Evolutionary conservation across 2,329 filamentous ascomycete species (phyloP).

Genomic region (Alternaria angustiovoidea): DNA sequence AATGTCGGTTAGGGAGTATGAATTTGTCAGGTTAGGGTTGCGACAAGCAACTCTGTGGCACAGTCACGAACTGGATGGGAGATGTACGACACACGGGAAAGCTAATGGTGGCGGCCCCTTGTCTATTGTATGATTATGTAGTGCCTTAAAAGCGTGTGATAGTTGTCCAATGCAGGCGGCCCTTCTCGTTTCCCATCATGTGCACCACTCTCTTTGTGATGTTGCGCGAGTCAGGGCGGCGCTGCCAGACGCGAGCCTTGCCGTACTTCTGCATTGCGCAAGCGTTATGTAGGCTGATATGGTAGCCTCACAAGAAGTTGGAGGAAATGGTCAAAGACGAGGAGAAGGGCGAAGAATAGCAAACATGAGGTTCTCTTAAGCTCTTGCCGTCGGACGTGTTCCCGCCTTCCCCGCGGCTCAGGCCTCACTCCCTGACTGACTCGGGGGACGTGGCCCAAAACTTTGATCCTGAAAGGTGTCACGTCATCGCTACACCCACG

Average conservation of each 20-base stretch:
- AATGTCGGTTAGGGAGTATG: conserved; percentile 7
- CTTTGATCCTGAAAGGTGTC: conserved; percentile 25
- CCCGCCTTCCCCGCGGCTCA: conserved; percentile 26
- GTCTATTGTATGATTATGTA: conserved; percentile 51
- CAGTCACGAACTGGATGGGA: conserved; percentile 14
- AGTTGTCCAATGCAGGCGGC: conserved; percentile 39
- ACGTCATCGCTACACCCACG: conserved; percentile 28
- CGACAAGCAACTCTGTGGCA: conserved; percentile 16
- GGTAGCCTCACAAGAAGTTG: neutral
- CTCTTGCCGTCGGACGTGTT: conserved; percentile 23
- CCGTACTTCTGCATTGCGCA: conserved; percentile 1
- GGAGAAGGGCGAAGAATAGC: neutral
- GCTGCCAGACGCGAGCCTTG: conserved; percentile 3
- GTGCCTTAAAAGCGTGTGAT: conserved; percentile 37
- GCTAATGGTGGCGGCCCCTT: conserved; percentile 42
- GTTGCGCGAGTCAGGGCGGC: conserved; percentile 19
- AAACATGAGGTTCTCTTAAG: conserved; percentile 43
- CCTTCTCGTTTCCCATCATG: conserved; percentile 21
- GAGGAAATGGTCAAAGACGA: neutral
- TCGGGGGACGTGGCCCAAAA: conserved; percentile 16
- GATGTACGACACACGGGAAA: conserved; percentile 17
- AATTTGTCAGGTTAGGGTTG: conserved; percentile 3
- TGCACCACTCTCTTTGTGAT: neutral
- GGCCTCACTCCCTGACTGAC: conserved; percentile 9
- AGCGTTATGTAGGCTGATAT: too few species aligned